Percentiles rank a stretch among this genome's conserved stretches.
These are phyloP conservation scores for Pseudozyma thailandica DNA, from an alignment of 1,284 basidiomycete species.

Conservation along the genomic window DNA sequence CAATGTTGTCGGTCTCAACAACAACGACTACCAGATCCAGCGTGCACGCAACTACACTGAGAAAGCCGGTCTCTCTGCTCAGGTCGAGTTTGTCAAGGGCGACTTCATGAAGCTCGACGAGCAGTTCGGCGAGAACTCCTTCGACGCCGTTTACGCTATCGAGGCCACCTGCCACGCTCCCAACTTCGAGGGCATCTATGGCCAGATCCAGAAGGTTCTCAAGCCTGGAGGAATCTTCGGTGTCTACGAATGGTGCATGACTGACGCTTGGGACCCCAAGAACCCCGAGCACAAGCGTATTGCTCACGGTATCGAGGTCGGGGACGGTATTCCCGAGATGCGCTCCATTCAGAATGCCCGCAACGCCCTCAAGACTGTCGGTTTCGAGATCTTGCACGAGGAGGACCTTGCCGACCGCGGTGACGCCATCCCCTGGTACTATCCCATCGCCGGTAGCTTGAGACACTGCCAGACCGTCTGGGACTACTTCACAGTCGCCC, in stretches of 20 bases:
- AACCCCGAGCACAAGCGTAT: slow-evolving; percentile 89
- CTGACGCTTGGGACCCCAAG: slow-evolving; percentile 88
- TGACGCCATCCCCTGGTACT: slow-evolving; percentile 91
- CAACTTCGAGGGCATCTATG: slow-evolving; percentile 93
- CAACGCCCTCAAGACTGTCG: slow-evolving; percentile 83
- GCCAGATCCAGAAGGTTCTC: slow-evolving; percentile 90
- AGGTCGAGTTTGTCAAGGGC: slow-evolving; percentile 75
- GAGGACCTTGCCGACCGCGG: slow-evolving; percentile 89
- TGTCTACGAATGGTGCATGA: slow-evolving; percentile 99
- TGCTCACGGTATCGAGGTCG: slow-evolving; percentile 80
- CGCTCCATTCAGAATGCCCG: slow-evolving; percentile 80
- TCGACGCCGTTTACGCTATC: slow-evolving; percentile 98
- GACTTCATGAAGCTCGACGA: slow-evolving; percentile 96
- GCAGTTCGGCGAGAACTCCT: slow-evolving; percentile 90
- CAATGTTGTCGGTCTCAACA: slow-evolving; percentile 89
- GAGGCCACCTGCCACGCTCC: slow-evolving; percentile 98
- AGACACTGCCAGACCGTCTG: slow-evolving; percentile 90
- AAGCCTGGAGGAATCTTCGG: slow-evolving; percentile 97
- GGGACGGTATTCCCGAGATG: slow-evolving; percentile 98
- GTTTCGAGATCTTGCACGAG: slow-evolving; percentile 88
- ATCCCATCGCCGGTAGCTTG: slow-evolving; percentile 93
- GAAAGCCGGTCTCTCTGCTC: slow-evolving; percentile 79
- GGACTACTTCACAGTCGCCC: slow-evolving; percentile 74
- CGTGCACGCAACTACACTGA: slow-evolving; percentile 86
- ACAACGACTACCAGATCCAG: slow-evolving; percentile 94